Evolutionary conservation across 441 rosid genomes (phyloP), one percentile per base, ranked within the genome.

Genomic region (Erodium moschatum): DNA sequence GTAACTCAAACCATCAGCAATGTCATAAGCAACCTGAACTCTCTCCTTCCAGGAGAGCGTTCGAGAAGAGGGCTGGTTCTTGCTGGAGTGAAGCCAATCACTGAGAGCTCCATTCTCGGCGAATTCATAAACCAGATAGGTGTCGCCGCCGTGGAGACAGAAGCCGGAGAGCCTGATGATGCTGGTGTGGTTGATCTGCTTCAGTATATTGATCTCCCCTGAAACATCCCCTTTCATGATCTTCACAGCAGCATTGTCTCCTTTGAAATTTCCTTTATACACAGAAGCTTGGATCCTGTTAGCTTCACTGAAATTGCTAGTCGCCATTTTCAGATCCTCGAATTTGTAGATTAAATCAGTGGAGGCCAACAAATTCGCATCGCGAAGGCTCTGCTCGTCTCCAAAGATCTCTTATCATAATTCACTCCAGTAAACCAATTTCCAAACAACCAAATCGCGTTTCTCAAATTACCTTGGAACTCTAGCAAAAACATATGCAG

Each of bases 151-250:
- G 6, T 86, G 88, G 12, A 87, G 69, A 52, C 98, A 89, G 77
- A 87, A 87, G 29, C 97, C 98, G 0, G 95, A 93, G 31, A 90
- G 91, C 70, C 97, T 81, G 69, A 90, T 76, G 72, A 93, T 84
- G 75, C 85, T 90, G 15, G 87, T 77, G 68, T 90, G 95, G 52
- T 86, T 90, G 64, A 87, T 87, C 81, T 78, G 86, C 83, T 83
- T 87, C 70, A 90, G 69, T 1, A 90, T 74, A 82, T 87, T 89
- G 73, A 93, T 89, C 85, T 90, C 97, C 10, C 78, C 73, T 4
- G 97, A 87, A 5, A 85, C 91, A 69, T 90, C 88, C n/a, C 92
- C 94, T 69, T 85, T 90, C 85, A 90, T 76, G 10, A 89, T 85
- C 83, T 89, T 93, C 33, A 93, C 77, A 0, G 97, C 96, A 12